A percentile compares a stretch with the other conserved stretches of the same genome.
Conservation (phyloP, 345 rosid species). For the Fremontodendron californicum region DNA sequence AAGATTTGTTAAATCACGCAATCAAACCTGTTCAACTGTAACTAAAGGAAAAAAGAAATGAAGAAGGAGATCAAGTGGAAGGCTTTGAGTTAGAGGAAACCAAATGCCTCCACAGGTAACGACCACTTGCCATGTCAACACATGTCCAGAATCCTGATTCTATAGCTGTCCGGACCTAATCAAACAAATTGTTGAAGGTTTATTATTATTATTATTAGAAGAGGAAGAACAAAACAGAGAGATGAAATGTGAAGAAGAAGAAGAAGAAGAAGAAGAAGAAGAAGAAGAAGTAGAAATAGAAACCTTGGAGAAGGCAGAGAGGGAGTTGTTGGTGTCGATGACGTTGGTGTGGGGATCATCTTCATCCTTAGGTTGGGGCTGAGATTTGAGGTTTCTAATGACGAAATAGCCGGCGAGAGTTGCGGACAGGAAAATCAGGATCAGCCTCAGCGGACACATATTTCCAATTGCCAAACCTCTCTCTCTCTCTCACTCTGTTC, state of each 20-base stretch:
- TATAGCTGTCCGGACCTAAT: slow-evolving; percentile 39
- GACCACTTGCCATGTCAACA: slow-evolving; percentile 79
- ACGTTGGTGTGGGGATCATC: slow-evolving; percentile 17
- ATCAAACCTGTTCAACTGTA: too few relatives aligned
- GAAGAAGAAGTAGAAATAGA: slow-evolving; percentile 13
- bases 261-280: background rate
- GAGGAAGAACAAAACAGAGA: too few relatives aligned
- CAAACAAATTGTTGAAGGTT: background rate
- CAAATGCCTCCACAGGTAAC: slow-evolving; percentile 72
- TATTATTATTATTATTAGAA: background rate
- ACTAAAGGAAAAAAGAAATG: too few relatives aligned
- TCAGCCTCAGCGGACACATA: slow-evolving; percentile 73
- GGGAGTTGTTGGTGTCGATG: slow-evolving; percentile 4
- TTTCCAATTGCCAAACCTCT: background rate
- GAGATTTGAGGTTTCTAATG: slow-evolving; percentile 46
- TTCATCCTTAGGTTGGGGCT: slow-evolving; percentile 10
- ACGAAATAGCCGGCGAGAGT: slow-evolving; percentile 68
- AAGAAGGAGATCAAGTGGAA: slow-evolving; percentile 26
- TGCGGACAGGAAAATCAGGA: slow-evolving; percentile 67
- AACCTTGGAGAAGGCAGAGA: slow-evolving; percentile 31
- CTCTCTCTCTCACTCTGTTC: too few relatives aligned
- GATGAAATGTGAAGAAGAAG: too few relatives aligned
- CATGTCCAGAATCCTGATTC: slow-evolving; percentile 58
- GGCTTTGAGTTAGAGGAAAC: slow-evolving; percentile 27
- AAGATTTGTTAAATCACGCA: background rate